Base-by-base conservation (phyloP, 495 filamentous ascomycete species). In the Penicillium paradoxum region DNA sequence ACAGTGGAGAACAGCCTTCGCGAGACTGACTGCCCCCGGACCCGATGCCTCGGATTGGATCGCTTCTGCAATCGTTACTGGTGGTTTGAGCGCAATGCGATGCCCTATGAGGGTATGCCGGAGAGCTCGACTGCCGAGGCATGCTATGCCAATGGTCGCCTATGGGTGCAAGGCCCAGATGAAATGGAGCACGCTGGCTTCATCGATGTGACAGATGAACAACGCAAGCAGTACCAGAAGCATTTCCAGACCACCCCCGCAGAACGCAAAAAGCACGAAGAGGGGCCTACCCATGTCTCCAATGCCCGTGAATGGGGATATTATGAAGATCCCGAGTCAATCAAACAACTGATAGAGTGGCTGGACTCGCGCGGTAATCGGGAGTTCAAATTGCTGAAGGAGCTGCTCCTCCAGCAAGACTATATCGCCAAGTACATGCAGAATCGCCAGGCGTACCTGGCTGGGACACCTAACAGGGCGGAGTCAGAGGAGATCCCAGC, bases 31-130 rank as follows among this genome's bases (percentile, higher is more conserved):
- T 95, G 92, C 62, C 87, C 90, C 34, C 86, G 93, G 45, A 96
- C 91, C 13, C 84, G 86, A 50, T 83, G 90, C 46, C 78, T 98
- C 10, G 93, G 93, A 39, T 89, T 90, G 56, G 93, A 98, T 66
- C 82, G 93, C 21, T 98, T 95, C 75, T 96, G 89, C 83, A 98
- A 97, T 64, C 88, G 91, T 18, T 98, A 97, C 65, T 97, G 91
- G 77, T 98, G 92, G 92, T 96, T 97, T 65, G 93, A 98, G 70
- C 87, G 91, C 33, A 98, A 97, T 63, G 93, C 91, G 24, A 97
- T 97, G 93, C 95, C 93, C 1, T 96, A 89, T 64, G 90, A 76
- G 41, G 95, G 95, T 2, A 74, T 96, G 52, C 92, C 91, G 0
- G 77, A 81, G 55, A 93, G 89, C 70, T 97, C 91, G 5, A 97